These are phyloP conservation scores for Colletotrichum scovillei DNA, from an alignment of 2,329 filamentous ascomycete species.

Conservation along the genomic window DNA sequence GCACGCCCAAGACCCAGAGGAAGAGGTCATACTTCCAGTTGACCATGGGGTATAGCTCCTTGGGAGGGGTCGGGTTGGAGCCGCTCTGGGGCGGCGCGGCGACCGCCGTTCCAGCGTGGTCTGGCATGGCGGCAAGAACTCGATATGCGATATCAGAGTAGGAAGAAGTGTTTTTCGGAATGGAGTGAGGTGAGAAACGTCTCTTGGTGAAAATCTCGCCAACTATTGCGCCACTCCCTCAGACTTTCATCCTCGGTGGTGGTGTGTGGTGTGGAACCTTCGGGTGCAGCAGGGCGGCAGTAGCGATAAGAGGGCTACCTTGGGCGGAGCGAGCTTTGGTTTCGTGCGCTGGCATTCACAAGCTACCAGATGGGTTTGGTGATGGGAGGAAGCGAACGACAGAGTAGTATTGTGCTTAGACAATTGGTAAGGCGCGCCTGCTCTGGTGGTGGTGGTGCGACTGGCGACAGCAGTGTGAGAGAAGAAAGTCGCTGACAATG, in stretches of 20 bases:
- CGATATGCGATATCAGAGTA: not conserved
- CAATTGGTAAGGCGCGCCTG: not conserved
- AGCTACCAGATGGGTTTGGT: not conserved
- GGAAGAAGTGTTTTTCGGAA: not conserved
- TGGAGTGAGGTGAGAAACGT: not conserved
- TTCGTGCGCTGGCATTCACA: not conserved
- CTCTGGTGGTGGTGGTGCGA: slow-evolving; percentile 2
- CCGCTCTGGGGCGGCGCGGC: slow-evolving; percentile 41
- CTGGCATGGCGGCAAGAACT: slow-evolving; percentile 17
- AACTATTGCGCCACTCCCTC: slow-evolving; percentile 33
- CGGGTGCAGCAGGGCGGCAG: slow-evolving; percentile 12
- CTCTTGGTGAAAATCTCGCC: slow-evolving; percentile 6
- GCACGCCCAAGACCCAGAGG: slow-evolving; percentile 80
- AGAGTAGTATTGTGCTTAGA: not conserved
- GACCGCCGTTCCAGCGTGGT: slow-evolving; percentile 31
- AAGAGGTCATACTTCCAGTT: slow-evolving; percentile 82
- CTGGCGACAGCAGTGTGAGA: slow-evolving; percentile 5
- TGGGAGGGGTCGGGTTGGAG: slow-evolving; percentile 45
- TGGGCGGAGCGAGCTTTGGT: not conserved
- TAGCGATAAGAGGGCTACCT: not conserved
- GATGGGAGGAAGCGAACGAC: not conserved
- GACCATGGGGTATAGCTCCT: slow-evolving; percentile 76
- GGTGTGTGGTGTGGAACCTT: slow-evolving; percentile 27
- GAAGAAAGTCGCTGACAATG: slow-evolving; percentile 6
- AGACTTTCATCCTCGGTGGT: slow-evolving; percentile 30